Conservation (phyloP, 306 rosid genomes). For the Medicago truncatula region MtrunA17r5.0-ANR NC_053048.1:23519501-23520000, state of each 20-base stretch:
- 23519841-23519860: conserved; percentile 93
- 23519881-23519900: conserved; percentile 96
- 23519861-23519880: conserved; percentile 83
- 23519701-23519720: conserved; percentile 4
- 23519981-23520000: conserved; percentile 10
- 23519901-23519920: conserved; percentile 96
- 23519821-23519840: conserved; percentile 99
- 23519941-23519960: conserved; percentile 88
- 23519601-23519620: conserved; percentile 94
- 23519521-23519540: conserved; percentile 63
- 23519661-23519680: conserved; percentile 33
- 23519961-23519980: conserved; percentile 58
- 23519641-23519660: conserved; percentile 89
- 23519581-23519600: conserved; percentile 21
- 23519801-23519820: conserved; percentile 99
- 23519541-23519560: conserved; percentile 27
- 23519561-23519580: not conserved
- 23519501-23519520: conserved; percentile 86
- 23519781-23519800: conserved; percentile 86
- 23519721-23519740: conserved; percentile 58
- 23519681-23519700: not conserved
- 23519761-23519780: conserved; percentile 90
- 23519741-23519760: conserved; percentile 98
- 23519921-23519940: conserved; percentile 73
- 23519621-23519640: conserved; percentile 95